A percentile compares a stretch with the other conserved stretches of the same genome.
Evolutionary conservation across 768 basidiomycete genomes (phyloP).

Genomic region (Tephrocybe sp.): DNA sequence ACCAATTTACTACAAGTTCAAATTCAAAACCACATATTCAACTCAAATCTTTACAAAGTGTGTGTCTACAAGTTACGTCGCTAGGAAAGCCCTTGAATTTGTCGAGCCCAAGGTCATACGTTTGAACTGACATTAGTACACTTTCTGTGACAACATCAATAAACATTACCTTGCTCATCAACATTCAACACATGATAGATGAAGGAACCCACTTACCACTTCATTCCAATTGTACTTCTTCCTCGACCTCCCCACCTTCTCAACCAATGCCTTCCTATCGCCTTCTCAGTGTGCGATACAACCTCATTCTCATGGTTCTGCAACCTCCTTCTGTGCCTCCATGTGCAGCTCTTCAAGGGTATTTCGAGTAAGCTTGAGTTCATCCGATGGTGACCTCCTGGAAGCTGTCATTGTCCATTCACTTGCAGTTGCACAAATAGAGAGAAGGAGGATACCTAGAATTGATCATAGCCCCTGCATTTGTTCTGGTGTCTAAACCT

Average conservation of each 20-base stretch:
- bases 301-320: constrained; percentile 12
- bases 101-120: too few relatives aligned
- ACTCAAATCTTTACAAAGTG: too few relatives aligned
- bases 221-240: constrained; percentile 44
- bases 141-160: too few relatives aligned
- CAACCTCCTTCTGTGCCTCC: neutral
- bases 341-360: constrained; percentile 36
- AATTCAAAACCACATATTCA: too few relatives aligned
- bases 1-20: too few relatives aligned
- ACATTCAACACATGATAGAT: constrained; percentile 34
- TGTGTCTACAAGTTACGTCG: too few relatives aligned
- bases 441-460: constrained; percentile 11
- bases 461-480: constrained; percentile 33
- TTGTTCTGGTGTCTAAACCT: constrained; percentile 38
- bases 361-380: constrained; percentile 26
- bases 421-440: constrained; percentile 24
- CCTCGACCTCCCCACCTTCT: constrained; percentile 28
- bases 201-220: constrained; percentile 36
- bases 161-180: constrained; percentile 49
- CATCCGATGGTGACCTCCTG: constrained; percentile 32
- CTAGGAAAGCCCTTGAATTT: too few relatives aligned
- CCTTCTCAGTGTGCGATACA: constrained; percentile 16
- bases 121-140: too few relatives aligned
- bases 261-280: constrained; percentile 25
- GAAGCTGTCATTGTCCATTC: constrained; percentile 14